phyloP scores from a whole-genome alignment of 805 yeast genomes.

The Zygotorulaspora chibaensis region DNA sequence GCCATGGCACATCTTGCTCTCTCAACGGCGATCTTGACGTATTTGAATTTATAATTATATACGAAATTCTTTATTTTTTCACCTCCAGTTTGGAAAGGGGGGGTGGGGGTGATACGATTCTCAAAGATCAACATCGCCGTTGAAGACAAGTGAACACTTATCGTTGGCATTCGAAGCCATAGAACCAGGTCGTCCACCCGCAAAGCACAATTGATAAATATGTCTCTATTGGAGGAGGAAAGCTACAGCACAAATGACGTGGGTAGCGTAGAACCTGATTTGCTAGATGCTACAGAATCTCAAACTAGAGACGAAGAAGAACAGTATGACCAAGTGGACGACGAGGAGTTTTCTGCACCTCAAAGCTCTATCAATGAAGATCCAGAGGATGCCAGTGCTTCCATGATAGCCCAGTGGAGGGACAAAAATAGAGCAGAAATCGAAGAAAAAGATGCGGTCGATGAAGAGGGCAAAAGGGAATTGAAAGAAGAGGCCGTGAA shows the following conservation, averaged over 20 bases:
- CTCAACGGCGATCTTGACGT: neutral
- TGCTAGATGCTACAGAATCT: slow-evolving; percentile 29
- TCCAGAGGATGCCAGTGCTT: slow-evolving; percentile 5
- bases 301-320: slow-evolving; percentile 35
- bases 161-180: no score
- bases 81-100: slow-evolving; percentile 6
- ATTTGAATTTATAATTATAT: neutral
- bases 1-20: no score
- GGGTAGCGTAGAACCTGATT: slow-evolving; percentile 28
- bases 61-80: slow-evolving; percentile 4
- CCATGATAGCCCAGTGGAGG: slow-evolving; percentile 54
- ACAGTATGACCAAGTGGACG: slow-evolving; percentile 26
- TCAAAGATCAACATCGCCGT: neutral
- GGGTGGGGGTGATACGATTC: no score
- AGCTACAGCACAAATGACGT: slow-evolving; percentile 2
- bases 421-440: slow-evolving; percentile 76
- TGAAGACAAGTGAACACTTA: neutral
- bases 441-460: slow-evolving; percentile 69
- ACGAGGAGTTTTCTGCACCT: slow-evolving; percentile 40
- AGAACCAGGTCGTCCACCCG: neutral
- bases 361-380: slow-evolving; percentile 11
- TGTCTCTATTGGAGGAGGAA: slow-evolving; percentile 11
- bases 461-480: slow-evolving; percentile 57
- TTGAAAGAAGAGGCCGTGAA: slow-evolving; percentile 72
- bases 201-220: neutral